phyloP scores from a whole-genome alignment of 257 asterid genomes.

The Datura wrightii region DNA sequence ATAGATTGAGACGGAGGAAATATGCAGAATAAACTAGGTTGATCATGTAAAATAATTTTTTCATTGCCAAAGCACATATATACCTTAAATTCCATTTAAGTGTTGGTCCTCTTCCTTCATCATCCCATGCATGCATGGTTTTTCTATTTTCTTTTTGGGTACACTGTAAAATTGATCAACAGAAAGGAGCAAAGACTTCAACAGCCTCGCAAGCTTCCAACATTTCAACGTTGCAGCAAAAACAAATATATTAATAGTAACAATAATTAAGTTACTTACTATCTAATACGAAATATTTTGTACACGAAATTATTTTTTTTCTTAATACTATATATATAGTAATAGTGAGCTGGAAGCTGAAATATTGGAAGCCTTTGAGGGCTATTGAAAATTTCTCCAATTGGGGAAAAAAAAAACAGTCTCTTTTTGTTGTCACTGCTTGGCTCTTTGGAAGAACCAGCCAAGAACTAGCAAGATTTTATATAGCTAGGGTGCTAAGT shows the following conservation, averaged over 20 bases:
- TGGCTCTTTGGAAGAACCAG: constrained; percentile 28
- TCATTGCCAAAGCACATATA: neutral
- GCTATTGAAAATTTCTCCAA: constrained; percentile 30
- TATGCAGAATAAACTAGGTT: neutral
- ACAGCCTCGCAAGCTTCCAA: constrained; percentile 24
- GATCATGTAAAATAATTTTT: neutral
- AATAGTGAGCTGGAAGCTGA: neutral
- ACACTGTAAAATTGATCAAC: neutral
- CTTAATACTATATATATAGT: too few relatives aligned
- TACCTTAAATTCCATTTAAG: neutral
- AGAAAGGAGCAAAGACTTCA: constrained; percentile 13
- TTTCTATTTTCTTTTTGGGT: neutral
- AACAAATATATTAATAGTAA: neutral
- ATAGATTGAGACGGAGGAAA: too few relatives aligned
- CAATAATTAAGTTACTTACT: neutral
- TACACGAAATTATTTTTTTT: too few relatives aligned
- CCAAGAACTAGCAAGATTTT: neutral
- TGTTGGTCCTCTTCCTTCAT: neutral
- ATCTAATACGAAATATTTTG: too few relatives aligned
- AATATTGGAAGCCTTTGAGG: constrained; percentile 35
- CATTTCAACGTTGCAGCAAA: neutral
- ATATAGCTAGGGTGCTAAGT: neutral
- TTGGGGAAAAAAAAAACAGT: neutral
- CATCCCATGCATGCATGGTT: neutral
- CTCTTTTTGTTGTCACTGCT: neutral